These are phyloP conservation scores for Meyerozyma sp. DNA, from an alignment of 1,139 yeast species.

Conservation along the genomic window DNA sequence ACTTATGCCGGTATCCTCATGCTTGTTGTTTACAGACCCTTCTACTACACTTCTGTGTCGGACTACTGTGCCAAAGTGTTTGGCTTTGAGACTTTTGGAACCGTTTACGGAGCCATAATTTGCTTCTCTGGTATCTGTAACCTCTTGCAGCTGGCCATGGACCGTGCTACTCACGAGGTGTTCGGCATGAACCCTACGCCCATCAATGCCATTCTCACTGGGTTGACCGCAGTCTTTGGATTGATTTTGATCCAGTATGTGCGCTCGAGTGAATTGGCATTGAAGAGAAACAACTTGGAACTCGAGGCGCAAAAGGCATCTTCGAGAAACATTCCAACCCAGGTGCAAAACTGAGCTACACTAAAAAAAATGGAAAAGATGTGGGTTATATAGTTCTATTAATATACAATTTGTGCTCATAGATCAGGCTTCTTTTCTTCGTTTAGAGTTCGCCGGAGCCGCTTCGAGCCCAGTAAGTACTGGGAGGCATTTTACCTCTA, in stretches of 20 bases:
- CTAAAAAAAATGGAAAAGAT: not conserved
- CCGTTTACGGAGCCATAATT: slow-evolving; percentile 83
- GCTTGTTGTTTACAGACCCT: slow-evolving; percentile 84
- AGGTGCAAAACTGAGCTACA: not conserved
- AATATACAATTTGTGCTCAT: not conserved
- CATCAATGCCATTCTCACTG: slow-evolving; percentile 53
- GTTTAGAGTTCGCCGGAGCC: not conserved
- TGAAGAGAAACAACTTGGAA: slow-evolving; percentile 51
- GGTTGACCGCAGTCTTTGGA: slow-evolving; percentile 53
- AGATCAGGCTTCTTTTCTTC: not conserved
- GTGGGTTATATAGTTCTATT: not conserved
- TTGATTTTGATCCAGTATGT: slow-evolving; percentile 47
- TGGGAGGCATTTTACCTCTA: not conserved
- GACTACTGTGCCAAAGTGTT: slow-evolving; percentile 90
- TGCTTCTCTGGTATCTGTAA: slow-evolving; percentile 78
- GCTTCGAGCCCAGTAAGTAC: not conserved
- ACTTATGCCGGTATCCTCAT: slow-evolving; percentile 61
- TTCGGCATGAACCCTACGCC: slow-evolving; percentile 78
- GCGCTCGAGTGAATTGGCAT: slow-evolving; percentile 43
- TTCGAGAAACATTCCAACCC: slow-evolving; percentile 39
- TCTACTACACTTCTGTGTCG: slow-evolving; percentile 86
- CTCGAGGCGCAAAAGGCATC: slow-evolving; percentile 60
- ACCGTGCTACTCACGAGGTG: slow-evolving; percentile 58
- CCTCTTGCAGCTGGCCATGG: slow-evolving; percentile 67
- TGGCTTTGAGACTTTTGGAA: slow-evolving; percentile 89